phyloP scores from a whole-genome alignment of 2,329 filamentous ascomycete species.

The Magnaporthales sp. region DNA sequence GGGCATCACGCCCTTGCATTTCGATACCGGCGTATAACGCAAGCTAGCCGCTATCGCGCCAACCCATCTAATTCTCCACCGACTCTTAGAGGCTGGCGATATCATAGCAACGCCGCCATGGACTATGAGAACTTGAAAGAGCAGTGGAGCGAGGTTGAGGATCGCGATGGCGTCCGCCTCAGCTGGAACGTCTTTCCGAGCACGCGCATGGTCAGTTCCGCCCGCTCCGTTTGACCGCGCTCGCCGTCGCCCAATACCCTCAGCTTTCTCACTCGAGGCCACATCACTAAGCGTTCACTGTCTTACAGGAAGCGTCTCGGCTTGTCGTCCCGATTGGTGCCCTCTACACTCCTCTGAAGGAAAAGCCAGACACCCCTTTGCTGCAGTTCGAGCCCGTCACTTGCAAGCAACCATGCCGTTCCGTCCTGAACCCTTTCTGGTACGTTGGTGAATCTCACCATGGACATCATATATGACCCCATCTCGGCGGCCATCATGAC shows the following conservation, averaged over 20 bases:
- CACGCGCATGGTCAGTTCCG: conserved; percentile 74
- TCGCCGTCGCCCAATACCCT: neutral
- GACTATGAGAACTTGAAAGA: conserved; percentile 92
- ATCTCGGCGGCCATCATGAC: neutral
- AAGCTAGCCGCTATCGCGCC: conserved; percentile 1
- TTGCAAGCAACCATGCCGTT: conserved; percentile 92
- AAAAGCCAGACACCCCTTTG: conserved; percentile 81
- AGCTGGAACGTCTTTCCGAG: conserved; percentile 99
- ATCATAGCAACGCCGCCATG: conserved; percentile 42
- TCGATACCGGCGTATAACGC: neutral
- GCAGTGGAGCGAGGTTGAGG: conserved; percentile 93
- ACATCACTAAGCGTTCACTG: neutral
- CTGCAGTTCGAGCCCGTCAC: conserved; percentile 94
- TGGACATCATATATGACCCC: neutral
- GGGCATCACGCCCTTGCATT: neutral
- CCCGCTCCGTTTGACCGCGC: conserved; percentile 1
- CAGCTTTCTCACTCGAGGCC: neutral
- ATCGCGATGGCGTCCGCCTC: conserved; percentile 87
- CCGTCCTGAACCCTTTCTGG: conserved; percentile 96
- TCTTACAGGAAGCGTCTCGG: conserved; percentile 72
- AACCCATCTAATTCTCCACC: neutral
- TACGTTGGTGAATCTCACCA: conserved; percentile 31
- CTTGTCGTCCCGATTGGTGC: conserved; percentile 94
- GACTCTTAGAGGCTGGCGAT: neutral
- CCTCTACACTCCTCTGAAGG: conserved; percentile 91